Evolutionary conservation across 1,139 yeast species (phyloP).

Genomic region (Diutina scorzettiae): DNA sequence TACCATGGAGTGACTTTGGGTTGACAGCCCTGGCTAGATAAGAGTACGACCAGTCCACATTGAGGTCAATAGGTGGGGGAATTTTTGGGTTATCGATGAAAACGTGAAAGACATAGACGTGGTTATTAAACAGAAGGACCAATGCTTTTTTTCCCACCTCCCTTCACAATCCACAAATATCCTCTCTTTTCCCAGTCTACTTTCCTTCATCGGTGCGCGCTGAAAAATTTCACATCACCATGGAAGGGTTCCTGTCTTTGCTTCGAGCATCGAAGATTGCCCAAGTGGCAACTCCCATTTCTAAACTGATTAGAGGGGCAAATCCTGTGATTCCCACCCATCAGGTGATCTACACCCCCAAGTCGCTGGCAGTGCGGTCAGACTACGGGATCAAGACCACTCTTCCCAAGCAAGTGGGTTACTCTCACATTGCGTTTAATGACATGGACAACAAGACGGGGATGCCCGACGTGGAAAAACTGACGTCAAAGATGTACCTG

Average conservation of each 20-base stretch:
- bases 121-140: no score
- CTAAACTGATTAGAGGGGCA: constrained; percentile 20
- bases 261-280: constrained; percentile 23
- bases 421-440: constrained; percentile 30
- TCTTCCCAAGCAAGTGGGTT: constrained; percentile 32
- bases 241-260: constrained; percentile 1
- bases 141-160: no score
- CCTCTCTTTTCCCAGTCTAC: no score
- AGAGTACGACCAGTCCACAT: no score
- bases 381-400: constrained; percentile 33
- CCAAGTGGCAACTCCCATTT: constrained; percentile 35
- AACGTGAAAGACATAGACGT: no score
- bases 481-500: constrained; percentile 27
- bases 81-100: no score
- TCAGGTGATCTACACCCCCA: constrained; percentile 33
- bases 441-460: constrained; percentile 31
- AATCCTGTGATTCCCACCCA: constrained; percentile 27
- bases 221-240: constrained; percentile 4
- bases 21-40: no score
- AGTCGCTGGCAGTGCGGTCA: constrained; percentile 30
- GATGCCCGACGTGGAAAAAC: constrained; percentile 39
- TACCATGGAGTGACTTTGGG: no score
- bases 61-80: no score
- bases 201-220: background rate
- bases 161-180: no score